These are phyloP conservation scores for Parietaria judaica DNA, from an alignment of 306 rosid species.

Conservation along the genomic window DNA sequence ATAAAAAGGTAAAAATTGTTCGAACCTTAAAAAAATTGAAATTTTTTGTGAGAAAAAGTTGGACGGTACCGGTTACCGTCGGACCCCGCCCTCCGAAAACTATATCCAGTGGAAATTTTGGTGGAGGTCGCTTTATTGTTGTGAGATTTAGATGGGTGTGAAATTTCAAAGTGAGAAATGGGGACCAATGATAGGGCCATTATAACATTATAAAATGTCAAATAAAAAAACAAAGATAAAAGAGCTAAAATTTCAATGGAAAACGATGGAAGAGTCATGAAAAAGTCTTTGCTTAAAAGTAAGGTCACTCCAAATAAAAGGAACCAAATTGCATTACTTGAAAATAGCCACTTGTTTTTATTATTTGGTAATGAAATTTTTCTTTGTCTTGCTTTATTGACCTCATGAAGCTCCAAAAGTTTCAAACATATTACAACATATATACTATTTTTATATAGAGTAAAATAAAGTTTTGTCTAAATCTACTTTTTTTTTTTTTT, in stretches of 20 bases:
- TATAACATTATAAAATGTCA: neutral
- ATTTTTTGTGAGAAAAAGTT: too few relatives aligned
- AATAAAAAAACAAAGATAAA: neutral
- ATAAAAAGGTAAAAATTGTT: too few relatives aligned
- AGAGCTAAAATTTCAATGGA: neutral
- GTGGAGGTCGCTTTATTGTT: too few relatives aligned
- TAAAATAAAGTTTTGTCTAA: neutral
- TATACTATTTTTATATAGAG: neutral
- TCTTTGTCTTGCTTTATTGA: neutral
- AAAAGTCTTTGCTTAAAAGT: slow-evolving; percentile 18
- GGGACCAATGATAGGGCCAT: neutral
- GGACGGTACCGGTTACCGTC: too few relatives aligned
- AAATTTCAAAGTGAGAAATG: neutral
- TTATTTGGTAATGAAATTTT: neutral
- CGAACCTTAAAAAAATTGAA: too few relatives aligned
- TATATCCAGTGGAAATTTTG: too few relatives aligned
- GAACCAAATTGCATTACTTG: neutral
- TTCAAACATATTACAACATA: too few relatives aligned
- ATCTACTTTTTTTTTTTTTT: too few relatives aligned
- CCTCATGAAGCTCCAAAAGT: neutral
- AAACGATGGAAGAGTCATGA: neutral
- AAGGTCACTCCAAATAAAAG: slow-evolving; percentile 4
- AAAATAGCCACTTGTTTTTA: neutral
- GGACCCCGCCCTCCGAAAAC: too few relatives aligned
- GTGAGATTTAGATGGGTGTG: too few relatives aligned